phyloP scores from a whole-genome alignment of 208 protist genomes.

The Leishmania amazonensis region DNA sequence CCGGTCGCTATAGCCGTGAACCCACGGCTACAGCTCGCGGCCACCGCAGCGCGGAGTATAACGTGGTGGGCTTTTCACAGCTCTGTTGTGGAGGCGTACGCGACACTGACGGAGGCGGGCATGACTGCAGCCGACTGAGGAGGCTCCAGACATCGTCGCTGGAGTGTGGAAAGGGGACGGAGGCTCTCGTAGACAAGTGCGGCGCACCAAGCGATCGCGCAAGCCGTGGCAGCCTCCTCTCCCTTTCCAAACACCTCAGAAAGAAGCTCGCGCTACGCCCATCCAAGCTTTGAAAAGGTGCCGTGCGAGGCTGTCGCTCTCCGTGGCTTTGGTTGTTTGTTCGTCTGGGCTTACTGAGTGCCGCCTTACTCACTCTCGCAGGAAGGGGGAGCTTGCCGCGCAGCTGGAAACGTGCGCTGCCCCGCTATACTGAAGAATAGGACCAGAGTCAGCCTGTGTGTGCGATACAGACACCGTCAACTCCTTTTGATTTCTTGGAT shows the following conservation, averaged over 20 bases:
- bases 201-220: background rate
- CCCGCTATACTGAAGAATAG: background rate
- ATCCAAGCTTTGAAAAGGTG: background rate
- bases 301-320: background rate
- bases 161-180: background rate
- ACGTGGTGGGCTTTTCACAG: constrained; percentile 85
- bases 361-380: background rate
- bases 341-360: background rate
- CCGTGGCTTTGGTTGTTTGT: background rate
- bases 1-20: constrained; percentile 72
- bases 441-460: background rate
- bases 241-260: background rate
- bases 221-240: background rate
- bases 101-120: background rate
- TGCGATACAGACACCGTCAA: background rate
- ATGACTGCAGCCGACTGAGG: background rate
- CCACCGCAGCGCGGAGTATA: constrained; percentile 65
- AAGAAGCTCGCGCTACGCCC: background rate
- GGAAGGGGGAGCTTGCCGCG: background rate
- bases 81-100: constrained; percentile 1
- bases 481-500: background rate
- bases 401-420: background rate
- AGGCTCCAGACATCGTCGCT: background rate
- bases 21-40: constrained; percentile 58
- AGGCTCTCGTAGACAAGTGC: background rate